Base-by-base conservation (phyloP, 1,284 basidiomycete genomes). In the Sporisorium scitamineum region DNA sequence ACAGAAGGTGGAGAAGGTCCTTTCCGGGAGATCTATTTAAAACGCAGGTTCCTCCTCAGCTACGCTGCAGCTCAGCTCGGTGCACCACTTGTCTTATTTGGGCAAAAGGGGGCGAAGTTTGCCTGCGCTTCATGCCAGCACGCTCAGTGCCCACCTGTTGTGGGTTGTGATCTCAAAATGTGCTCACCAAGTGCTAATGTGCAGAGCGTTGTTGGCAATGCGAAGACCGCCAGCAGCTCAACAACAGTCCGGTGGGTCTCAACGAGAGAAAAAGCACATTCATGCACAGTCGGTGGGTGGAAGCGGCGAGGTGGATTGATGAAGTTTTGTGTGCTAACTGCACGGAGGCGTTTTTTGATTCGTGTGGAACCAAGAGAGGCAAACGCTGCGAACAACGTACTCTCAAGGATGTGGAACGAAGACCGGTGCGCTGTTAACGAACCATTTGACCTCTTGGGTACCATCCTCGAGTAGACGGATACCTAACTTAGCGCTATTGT, bases 401-500 rank as follows among this genome's bases (percentile, higher is more conserved):
- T 9, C n/a, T 27, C 29, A 32, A 29, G 24, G 27, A 24, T 32
- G 20, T 5, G 39, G 18, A 10, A 9, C 32, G 41, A 44, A 54
- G 53, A 54, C 20, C 10, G 53, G 53, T 18, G 31, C 29, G 11
- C 16, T 20, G 13, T 5, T 10, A 14, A 32, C 54, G 11, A 44
- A 14, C 54, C 54, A 32, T 20, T 45, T 10, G 8, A 45, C 20
- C 20, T 31, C 24, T n/a, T 55, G 54, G 16, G 41, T n/a, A 24
- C 54, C 54, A 18, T 55, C 42, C 29, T 55, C 16, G 6, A 45
- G 42, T 4, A 55, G 42, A n/a, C 54, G 54, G 16, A 55, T 31
- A 3, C 41, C 41, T 5, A 55, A 5, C 42, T 32, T n/a, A 29
- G n/a, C 27, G 42, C 11, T 4, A 8, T 20, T 42, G 14, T 45